phyloP scores from a whole-genome alignment of 2,329 filamentous ascomycete genomes.

The Talaromyces pinophilus region DNA sequence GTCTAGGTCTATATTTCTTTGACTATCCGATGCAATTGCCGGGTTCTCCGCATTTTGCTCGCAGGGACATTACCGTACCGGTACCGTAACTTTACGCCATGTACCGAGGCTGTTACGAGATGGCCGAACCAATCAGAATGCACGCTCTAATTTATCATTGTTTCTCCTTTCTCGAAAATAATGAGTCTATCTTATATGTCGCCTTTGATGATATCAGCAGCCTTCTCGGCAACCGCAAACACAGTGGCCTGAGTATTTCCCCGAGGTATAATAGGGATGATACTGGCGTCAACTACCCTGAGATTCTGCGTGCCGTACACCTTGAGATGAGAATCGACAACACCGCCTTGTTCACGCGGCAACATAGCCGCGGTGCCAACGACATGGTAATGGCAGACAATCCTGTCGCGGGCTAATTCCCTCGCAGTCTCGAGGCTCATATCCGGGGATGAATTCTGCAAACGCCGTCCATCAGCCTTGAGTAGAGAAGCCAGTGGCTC shows the following conservation, averaged over 20 bases:
- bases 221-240: slow-evolving; percentile 31
- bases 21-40: slow-evolving; percentile 7
- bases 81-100: background rate
- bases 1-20: background rate
- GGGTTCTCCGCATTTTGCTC: slow-evolving; percentile 9
- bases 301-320: slow-evolving; percentile 38
- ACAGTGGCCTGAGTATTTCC: slow-evolving; percentile 28
- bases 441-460: slow-evolving; percentile 18
- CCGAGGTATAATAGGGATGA: slow-evolving; percentile 24
- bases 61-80: background rate
- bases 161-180: background rate
- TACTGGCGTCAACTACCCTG: slow-evolving; percentile 26
- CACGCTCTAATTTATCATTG: background rate
- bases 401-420: background rate
- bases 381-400: slow-evolving; percentile 21
- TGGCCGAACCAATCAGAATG: slow-evolving; percentile 8
- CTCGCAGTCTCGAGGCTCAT: background rate
- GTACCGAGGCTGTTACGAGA: slow-evolving; percentile 6
- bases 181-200: background rate
- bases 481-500: background rate
- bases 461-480: background rate
- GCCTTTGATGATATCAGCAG: slow-evolving; percentile 40
- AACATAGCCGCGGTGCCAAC: slow-evolving; percentile 26
- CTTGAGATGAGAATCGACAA: slow-evolving; percentile 35
- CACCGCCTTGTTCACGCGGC: slow-evolving; percentile 26